Conservation (phyloP, 2,329 filamentous ascomycete genomes). For the Claviceps pazoutovae region DNA sequence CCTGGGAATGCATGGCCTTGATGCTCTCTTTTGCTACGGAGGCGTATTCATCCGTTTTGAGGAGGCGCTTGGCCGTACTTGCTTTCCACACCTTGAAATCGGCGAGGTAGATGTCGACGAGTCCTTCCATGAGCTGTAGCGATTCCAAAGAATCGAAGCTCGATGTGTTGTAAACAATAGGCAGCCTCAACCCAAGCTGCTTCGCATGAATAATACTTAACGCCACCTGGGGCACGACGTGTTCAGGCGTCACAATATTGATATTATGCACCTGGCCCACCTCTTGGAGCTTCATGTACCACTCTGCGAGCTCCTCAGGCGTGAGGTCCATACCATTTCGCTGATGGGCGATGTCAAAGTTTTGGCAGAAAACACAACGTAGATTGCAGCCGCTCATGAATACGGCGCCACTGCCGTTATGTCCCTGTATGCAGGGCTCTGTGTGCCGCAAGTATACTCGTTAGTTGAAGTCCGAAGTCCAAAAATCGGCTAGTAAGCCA, state of each 20-base stretch:
- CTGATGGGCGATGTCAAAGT: constrained; percentile 71
- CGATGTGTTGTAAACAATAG: constrained; percentile 76
- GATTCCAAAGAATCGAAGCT: constrained; percentile 65
- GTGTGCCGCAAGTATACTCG: constrained; percentile 1
- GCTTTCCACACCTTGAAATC: constrained; percentile 75
- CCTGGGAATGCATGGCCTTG: constrained; percentile 66
- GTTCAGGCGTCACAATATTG: constrained; percentile 76
- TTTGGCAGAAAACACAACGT: constrained; percentile 67
- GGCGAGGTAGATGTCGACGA: constrained; percentile 77
- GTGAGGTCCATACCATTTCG: constrained; percentile 69
- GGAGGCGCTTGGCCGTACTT: constrained; percentile 50
- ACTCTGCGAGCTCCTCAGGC: constrained; percentile 64
- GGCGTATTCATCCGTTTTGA: constrained; percentile 69
- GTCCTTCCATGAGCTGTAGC: constrained; percentile 57
- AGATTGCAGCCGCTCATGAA: constrained; percentile 69
- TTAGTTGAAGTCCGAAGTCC: not conserved
- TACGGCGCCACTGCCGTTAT: constrained; percentile 65
- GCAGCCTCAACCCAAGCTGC: constrained; percentile 54
- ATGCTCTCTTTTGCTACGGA: constrained; percentile 61
- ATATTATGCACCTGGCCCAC: constrained; percentile 79
- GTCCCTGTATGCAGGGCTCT: constrained; percentile 73
- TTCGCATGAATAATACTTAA: constrained; percentile 61
- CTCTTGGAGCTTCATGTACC: constrained; percentile 72
- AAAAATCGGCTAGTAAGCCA: not conserved
- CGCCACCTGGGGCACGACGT: constrained; percentile 72